phyloP scores from a whole-genome alignment of 176 grass and related monocot species.

The Lolium rigidum region DNA sequence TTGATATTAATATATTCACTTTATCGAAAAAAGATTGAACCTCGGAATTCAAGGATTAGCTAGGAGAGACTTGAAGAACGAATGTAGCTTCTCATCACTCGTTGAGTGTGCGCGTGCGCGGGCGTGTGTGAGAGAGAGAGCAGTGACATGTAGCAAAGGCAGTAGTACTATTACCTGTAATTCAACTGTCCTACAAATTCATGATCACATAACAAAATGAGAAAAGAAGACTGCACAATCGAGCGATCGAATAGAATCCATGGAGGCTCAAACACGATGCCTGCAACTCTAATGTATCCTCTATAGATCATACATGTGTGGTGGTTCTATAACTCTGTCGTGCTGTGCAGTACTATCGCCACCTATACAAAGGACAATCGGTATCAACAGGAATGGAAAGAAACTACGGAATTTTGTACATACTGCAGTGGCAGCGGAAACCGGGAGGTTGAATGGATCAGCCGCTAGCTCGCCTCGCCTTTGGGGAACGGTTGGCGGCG shows the following conservation, averaged over 20 bases:
- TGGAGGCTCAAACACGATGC: background rate
- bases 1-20: too few relatives aligned
- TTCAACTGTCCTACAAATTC: background rate
- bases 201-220: background rate
- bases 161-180: too few relatives aligned
- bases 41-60: too few relatives aligned
- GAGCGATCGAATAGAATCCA: background rate
- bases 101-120: too few relatives aligned
- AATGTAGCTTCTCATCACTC: too few relatives aligned
- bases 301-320: background rate
- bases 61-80: too few relatives aligned
- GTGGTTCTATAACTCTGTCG: background rate
- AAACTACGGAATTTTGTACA: background rate
- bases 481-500: background rate
- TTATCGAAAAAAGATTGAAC: too few relatives aligned
- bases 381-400: background rate
- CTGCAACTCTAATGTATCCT: constrained; percentile 5
- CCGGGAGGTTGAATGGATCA: background rate
- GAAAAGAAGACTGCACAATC: background rate
- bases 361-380: background rate
- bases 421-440: background rate
- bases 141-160: too few relatives aligned
- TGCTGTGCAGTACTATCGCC: background rate
- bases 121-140: too few relatives aligned
- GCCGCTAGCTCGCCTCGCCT: background rate